Evolutionary conservation across 208 protist genomes (phyloP).

Genomic region (Acanthamoeba castellanii): DNA sequence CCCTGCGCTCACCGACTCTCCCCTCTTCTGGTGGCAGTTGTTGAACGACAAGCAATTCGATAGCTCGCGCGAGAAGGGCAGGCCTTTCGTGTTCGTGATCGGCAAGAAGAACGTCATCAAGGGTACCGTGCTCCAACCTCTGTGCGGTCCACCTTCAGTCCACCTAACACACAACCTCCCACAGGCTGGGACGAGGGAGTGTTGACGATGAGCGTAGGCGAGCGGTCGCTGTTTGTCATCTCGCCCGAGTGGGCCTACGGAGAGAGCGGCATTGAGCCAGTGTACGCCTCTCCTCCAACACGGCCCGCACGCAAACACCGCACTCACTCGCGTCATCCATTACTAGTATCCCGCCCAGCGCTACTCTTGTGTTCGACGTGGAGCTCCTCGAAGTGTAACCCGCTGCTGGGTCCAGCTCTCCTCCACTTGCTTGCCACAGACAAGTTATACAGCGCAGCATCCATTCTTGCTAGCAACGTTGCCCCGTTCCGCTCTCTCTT

Average conservation of each 20-base stretch:
- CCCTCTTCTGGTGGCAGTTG: not conserved
- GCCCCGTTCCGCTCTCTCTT: no score
- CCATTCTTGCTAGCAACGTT: no score
- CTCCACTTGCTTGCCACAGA: no score
- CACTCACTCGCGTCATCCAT: not conserved
- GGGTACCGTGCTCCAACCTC: not conserved
- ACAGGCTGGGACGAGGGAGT: conserved; percentile 74
- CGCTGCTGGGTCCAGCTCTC: not conserved
- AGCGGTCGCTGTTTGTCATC: conserved; percentile 66
- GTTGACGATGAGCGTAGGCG: conserved; percentile 66
- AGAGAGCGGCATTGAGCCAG: conserved; percentile 25
- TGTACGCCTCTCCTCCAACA: not conserved
- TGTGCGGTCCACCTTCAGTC: not conserved
- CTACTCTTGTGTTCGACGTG: conserved; percentile 55
- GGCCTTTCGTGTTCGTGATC: conserved; percentile 58
- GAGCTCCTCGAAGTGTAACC: conserved; percentile 63
- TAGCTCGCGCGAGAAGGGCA: conserved; percentile 60
- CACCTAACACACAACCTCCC: not conserved
- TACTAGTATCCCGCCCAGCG: conserved; percentile 65
- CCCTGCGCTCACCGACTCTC: no score
- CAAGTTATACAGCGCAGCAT: no score
- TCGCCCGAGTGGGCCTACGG: conserved; percentile 60
- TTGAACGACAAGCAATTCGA: conserved; percentile 66
- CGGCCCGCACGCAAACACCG: not conserved
- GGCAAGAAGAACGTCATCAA: conserved; percentile 66